phyloP scores from a whole-genome alignment of 2,329 filamentous ascomycete genomes.

The Alternaria conjuncta region DNA sequence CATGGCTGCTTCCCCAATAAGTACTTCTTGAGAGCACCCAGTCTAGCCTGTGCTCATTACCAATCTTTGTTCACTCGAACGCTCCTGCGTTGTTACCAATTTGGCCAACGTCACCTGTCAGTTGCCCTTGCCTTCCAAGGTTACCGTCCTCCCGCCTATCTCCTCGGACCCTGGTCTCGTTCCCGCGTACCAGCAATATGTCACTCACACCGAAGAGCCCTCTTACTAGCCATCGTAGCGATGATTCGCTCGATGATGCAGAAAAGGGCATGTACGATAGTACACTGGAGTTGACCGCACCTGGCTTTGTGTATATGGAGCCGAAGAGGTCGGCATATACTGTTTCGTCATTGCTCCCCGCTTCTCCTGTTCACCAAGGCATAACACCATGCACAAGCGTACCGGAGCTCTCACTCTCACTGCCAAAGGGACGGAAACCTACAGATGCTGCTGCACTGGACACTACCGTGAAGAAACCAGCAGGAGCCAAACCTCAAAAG shows the following conservation, averaged over 20 bases:
- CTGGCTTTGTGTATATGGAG: conserved; percentile 37
- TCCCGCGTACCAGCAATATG: conserved; percentile 27
- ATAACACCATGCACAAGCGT: conserved; percentile 43
- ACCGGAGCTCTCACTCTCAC: conserved; percentile 39
- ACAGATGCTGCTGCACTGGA: conserved; percentile 25
- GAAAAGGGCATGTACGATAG: conserved; percentile 43
- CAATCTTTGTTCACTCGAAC: conserved; percentile 12
- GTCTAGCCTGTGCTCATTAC: conserved; percentile 16
- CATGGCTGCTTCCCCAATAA: conserved; percentile 17
- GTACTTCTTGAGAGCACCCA: conserved; percentile 11
- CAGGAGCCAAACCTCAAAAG: conserved; percentile 16
- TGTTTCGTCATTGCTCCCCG: conserved; percentile 22
- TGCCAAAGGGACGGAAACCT: conserved; percentile 21
- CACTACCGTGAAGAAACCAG: conserved; percentile 22
- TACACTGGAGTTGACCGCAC: conserved; percentile 29
- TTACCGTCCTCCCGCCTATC: neutral
- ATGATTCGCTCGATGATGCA: conserved; percentile 39
- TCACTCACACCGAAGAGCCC: conserved; percentile 23
- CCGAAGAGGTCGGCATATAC: conserved; percentile 15
- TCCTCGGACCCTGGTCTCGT: neutral
- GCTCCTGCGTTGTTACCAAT: neutral
- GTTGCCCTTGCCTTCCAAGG: neutral
- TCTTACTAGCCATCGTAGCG: conserved; percentile 20
- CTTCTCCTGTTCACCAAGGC: conserved; percentile 42
- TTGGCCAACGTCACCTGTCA: neutral